Evolutionary conservation across 2,329 filamentous ascomycete species (phyloP).

Genomic region (Orbilia quercus): DNA sequence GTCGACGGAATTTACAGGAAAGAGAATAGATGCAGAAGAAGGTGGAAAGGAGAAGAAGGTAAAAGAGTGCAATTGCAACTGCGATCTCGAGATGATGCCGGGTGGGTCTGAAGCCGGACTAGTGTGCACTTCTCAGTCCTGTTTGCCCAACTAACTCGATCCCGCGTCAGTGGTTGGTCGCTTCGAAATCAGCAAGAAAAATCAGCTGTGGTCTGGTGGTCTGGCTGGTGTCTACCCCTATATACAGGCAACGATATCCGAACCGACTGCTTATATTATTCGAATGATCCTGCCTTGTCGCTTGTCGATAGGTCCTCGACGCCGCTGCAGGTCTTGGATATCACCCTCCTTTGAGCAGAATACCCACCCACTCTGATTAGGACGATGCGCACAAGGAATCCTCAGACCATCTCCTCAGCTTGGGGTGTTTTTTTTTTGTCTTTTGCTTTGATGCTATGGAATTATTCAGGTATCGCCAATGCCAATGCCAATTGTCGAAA

Average conservation of each 20-base stretch:
- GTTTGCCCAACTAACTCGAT: not conserved
- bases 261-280: conserved; percentile 13
- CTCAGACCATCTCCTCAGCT: conserved; percentile 15
- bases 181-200: not conserved
- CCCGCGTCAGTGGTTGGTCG: conserved; percentile 15
- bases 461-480: not conserved
- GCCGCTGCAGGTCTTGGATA: conserved; percentile 15
- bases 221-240: conserved; percentile 33
- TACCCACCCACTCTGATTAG: not conserved
- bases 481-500: conserved; percentile 21
- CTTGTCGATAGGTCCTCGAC: conserved; percentile 24
- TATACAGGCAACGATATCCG: conserved; percentile 50
- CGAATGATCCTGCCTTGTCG: conserved; percentile 3
- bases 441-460: conserved; percentile 5
- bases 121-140: not conserved
- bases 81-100: not conserved
- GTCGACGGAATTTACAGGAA: not conserved
- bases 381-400: not conserved
- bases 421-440: conserved; percentile 21
- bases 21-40: conserved; percentile 3
- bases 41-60: conserved; percentile 12
- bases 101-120: not conserved
- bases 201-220: conserved; percentile 7
- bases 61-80: conserved; percentile 10
- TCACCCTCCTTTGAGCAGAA: conserved; percentile 7